Evolutionary conservation across 768 basidiomycete genomes (phyloP).

Genomic region (Leccinum barrowsii): DNA sequence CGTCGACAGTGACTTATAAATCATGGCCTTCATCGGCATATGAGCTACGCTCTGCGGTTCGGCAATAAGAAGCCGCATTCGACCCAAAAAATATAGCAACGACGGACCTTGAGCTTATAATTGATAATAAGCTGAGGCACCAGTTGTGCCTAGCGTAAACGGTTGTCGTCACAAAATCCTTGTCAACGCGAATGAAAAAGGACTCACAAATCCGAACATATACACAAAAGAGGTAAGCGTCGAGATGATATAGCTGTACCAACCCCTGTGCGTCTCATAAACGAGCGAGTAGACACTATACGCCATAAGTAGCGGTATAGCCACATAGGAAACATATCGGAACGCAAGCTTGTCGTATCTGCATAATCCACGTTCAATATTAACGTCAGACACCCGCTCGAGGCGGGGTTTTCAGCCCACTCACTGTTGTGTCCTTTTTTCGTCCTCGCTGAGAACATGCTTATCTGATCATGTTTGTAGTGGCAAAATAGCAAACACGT

Average conservation of each 20-base stretch:
- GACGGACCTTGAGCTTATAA: slow-evolving; percentile 85
- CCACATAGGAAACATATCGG: slow-evolving; percentile 89
- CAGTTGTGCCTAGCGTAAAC: slow-evolving; percentile 64
- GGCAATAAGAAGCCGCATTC: slow-evolving; percentile 4
- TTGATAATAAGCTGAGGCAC: slow-evolving; percentile 91
- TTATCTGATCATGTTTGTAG: slow-evolving; percentile 56
- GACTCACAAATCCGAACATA: slow-evolving; percentile 96
- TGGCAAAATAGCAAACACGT: slow-evolving; percentile 9
- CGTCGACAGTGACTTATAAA: slow-evolving; percentile 88
- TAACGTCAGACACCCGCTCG: slow-evolving; percentile 23
- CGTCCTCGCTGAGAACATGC: slow-evolving; percentile 93
- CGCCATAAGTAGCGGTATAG: slow-evolving; percentile 72
- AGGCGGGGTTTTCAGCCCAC: slow-evolving; percentile 26
- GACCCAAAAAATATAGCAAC: slow-evolving; percentile 9
- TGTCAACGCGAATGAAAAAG: background rate
- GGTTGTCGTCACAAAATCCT: slow-evolving; percentile 12
- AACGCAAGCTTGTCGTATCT: slow-evolving; percentile 93
- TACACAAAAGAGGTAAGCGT: slow-evolving; percentile 92
- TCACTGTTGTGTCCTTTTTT: slow-evolving; percentile 96
- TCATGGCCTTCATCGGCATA: slow-evolving; percentile 98
- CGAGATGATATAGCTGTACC: slow-evolving; percentile 95
- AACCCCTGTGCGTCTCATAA: slow-evolving; percentile 83
- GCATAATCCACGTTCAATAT: slow-evolving; percentile 2
- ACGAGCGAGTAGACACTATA: slow-evolving; percentile 81
- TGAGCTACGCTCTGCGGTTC: slow-evolving; percentile 80